These are phyloP conservation scores for Mycena crocata DNA, from an alignment of 768 basidiomycete genomes.

Conservation along the genomic window DNA sequence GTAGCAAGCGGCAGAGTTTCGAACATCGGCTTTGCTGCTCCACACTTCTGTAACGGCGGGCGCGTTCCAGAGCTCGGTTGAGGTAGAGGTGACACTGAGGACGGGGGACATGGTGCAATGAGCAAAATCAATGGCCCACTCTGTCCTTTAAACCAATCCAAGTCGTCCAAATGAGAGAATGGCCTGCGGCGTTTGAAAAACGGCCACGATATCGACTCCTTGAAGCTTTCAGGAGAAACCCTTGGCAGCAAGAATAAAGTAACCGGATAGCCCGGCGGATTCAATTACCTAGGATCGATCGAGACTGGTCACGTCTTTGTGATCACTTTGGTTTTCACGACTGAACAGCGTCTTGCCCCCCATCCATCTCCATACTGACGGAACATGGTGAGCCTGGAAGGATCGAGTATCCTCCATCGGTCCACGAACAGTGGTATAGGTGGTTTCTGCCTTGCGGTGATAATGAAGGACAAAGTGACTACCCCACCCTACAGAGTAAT, in stretches of 20 bases:
- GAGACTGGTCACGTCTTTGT: too few species aligned
- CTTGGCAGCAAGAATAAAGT: constrained; percentile 9
- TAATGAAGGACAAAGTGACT: too few species aligned
- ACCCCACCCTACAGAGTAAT: too few species aligned
- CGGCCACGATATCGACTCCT: not conserved
- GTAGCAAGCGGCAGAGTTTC: constrained; percentile 48
- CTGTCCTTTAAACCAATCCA: constrained; percentile 5
- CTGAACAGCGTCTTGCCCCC: not conserved
- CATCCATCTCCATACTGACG: not conserved
- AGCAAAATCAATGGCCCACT: not conserved
- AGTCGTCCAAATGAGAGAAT: constrained; percentile 4
- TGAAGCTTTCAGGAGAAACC: not conserved
- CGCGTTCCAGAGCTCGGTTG: constrained; percentile 3
- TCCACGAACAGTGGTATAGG: too few species aligned
- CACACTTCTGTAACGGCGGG: not conserved
- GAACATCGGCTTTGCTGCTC: constrained; percentile 19
- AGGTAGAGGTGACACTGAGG: not conserved
- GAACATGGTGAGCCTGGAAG: not conserved
- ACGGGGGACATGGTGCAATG: constrained; percentile 16
- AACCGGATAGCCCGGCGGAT: not conserved
- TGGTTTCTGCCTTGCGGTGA: too few species aligned
- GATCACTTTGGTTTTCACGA: too few species aligned
- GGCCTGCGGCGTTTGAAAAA: not conserved
- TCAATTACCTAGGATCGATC: too few species aligned
- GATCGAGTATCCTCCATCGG: too few species aligned